Conservation (phyloP, 2,329 filamentous ascomycete genomes). For the Colletotrichum tanaceti region DNA sequence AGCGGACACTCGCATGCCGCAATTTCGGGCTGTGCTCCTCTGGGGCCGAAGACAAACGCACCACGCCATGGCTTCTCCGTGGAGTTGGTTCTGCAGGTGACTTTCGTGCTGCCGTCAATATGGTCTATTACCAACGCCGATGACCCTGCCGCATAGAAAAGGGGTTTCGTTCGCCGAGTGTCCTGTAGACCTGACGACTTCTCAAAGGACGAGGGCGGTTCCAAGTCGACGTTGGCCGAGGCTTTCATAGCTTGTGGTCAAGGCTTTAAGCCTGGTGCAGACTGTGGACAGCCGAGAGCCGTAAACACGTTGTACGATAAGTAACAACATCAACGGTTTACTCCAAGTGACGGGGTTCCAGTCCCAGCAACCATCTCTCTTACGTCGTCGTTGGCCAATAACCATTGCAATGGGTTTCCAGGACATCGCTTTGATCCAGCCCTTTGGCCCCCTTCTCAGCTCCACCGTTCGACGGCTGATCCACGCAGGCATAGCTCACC, state of each 20-base stretch:
- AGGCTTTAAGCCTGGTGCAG: not conserved
- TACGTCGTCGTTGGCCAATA: not conserved
- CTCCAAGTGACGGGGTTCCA: not conserved
- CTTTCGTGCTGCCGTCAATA: not conserved
- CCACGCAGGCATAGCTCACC: constrained; percentile 29
- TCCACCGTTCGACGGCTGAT: constrained; percentile 20
- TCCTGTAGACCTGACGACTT: constrained; percentile 21
- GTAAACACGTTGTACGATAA: not conserved
- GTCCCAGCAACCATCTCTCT: not conserved
- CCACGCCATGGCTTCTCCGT: not conserved
- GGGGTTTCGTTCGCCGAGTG: not conserved
- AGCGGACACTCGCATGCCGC: constrained; percentile 30
- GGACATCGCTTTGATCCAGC: not conserved
- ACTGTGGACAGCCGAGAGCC: not conserved
- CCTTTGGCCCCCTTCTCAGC: not conserved
- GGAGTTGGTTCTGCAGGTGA: not conserved
- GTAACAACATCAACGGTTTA: not conserved
- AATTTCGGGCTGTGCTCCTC: not conserved
- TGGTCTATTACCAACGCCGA: not conserved
- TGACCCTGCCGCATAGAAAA: not conserved
- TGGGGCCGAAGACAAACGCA: not conserved
- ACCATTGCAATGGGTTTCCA: not conserved
- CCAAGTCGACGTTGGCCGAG: constrained; percentile 10
- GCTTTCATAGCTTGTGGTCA: constrained; percentile 18
- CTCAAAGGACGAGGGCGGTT: constrained; percentile 6